These are phyloP conservation scores for Elsinoe necatrix DNA, from an alignment of 2,329 filamentous ascomycete species.

Conservation along the genomic window DNA sequence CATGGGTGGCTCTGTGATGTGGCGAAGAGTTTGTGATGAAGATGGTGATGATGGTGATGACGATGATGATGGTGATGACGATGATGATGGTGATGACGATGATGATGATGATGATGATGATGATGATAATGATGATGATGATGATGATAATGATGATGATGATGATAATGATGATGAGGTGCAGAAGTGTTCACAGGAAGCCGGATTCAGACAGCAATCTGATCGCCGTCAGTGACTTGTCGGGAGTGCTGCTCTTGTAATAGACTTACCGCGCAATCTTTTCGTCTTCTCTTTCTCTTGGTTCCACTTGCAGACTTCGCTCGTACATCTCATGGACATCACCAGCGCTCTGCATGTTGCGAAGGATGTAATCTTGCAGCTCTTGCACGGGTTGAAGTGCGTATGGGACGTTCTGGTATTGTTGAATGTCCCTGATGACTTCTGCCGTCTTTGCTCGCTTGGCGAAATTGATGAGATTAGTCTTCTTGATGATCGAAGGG, in stretches of 20 bases:
- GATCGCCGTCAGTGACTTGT: conserved; percentile 21
- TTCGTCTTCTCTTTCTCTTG: conserved; percentile 93
- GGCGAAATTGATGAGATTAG: conserved; percentile 94
- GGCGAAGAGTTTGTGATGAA: neutral
- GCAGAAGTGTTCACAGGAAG: conserved; percentile 37
- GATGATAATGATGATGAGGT: neutral
- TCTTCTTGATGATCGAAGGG: conserved; percentile 90
- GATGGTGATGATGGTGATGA: neutral
- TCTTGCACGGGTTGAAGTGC: conserved; percentile 80
- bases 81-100: too few species aligned
- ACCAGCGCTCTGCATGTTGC: conserved; percentile 88
- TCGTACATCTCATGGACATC: conserved; percentile 99
- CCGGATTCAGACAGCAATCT: conserved; percentile 49
- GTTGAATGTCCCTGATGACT: conserved; percentile 96
- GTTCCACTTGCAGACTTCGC: conserved; percentile 86
- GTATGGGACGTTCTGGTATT: conserved; percentile 98
- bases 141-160: too few species aligned
- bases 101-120: too few species aligned
- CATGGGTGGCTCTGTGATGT: conserved; percentile 5
- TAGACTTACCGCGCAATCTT: conserved; percentile 87
- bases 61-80: too few species aligned
- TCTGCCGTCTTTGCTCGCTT: conserved; percentile 97
- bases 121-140: too few species aligned
- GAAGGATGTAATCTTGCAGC: conserved; percentile 91
- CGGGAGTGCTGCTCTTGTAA: neutral